Conservation (phyloP, 345 rosid genomes). For the Salix viminalis region DNA sequence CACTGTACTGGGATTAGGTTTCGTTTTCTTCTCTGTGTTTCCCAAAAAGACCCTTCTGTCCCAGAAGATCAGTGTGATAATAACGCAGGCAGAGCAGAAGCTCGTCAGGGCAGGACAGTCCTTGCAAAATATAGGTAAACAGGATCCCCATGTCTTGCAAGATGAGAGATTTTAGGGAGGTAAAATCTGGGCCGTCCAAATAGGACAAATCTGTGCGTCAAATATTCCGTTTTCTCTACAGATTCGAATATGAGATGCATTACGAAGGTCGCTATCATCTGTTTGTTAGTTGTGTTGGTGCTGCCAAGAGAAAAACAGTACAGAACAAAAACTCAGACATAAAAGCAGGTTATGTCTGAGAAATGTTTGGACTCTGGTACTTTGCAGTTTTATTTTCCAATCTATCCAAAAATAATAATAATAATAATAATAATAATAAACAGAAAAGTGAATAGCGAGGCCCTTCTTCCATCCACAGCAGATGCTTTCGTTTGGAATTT, state of each 20-base stretch:
- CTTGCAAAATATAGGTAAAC: not conserved
- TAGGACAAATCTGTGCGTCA: constrained; percentile 41
- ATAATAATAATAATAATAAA: no score
- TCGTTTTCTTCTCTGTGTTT: constrained; percentile 18
- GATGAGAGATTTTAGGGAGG: not conserved
- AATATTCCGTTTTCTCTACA: constrained; percentile 27
- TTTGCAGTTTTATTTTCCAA: not conserved
- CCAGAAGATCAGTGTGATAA: not conserved
- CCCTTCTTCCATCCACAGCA: not conserved
- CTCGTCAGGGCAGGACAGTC: not conserved
- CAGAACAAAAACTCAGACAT: not conserved
- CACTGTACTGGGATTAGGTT: constrained; percentile 57
- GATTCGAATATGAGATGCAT: constrained; percentile 24
- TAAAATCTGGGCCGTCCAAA: constrained; percentile 43
- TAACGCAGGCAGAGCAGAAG: not conserved
- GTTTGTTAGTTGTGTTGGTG: constrained; percentile 53
- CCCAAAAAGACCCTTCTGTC: not conserved
- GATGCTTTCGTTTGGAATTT: not conserved
- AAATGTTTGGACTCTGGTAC: not conserved
- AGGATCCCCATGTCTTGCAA: not conserved
- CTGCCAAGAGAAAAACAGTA: constrained; percentile 20
- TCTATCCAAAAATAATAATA: not conserved
- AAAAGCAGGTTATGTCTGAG: constrained; percentile 15
- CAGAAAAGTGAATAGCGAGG: not conserved
- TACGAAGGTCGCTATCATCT: constrained; percentile 46